A percentile compares a stretch with the other conserved stretches of the same genome.
phyloP scores from a whole-genome alignment of 805 yeast species.

The Zygosaccharomyces bailii region DNA sequence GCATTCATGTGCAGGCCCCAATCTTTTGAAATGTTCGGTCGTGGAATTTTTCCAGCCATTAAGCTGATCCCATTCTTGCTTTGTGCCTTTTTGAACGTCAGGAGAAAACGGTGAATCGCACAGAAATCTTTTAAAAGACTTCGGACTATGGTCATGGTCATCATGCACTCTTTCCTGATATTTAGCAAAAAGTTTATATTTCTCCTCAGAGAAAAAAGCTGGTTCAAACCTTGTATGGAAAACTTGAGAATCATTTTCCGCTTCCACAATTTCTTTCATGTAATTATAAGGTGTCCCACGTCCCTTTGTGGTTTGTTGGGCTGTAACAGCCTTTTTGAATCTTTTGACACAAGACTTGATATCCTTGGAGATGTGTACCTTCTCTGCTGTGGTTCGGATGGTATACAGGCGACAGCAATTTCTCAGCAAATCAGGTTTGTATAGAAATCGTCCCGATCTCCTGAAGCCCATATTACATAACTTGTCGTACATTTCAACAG shows the following conservation, averaged over 20 bases:
- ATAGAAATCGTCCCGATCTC: conserved; percentile 69
- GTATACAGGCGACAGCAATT: conserved; percentile 80
- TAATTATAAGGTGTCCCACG: conserved; percentile 27
- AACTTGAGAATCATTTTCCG: conserved; percentile 34
- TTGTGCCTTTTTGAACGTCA: conserved; percentile 22
- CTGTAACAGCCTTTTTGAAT: conserved; percentile 38
- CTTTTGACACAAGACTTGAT: conserved; percentile 62
- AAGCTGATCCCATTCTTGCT: conserved; percentile 28
- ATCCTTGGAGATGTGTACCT: conserved; percentile 56
- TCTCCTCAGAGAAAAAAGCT: conserved; percentile 51
- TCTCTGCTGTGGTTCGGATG: conserved; percentile 54
- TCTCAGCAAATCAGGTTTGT: conserved; percentile 62
- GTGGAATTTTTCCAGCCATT: conserved; percentile 38
- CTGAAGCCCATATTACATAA: conserved; percentile 73
- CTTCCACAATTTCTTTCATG: conserved; percentile 37
- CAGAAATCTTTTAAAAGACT: conserved; percentile 60
- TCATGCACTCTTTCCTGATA: conserved; percentile 73
- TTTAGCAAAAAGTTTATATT: conserved; percentile 57
- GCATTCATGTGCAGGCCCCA: conserved; percentile 76
- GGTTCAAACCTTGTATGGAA: conserved; percentile 51
- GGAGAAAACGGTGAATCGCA: conserved; percentile 62
- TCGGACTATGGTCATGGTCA: conserved; percentile 48
- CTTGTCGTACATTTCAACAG: conserved; percentile 54
- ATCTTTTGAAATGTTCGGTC: conserved; percentile 21
- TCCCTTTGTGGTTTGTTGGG: not conserved